Evolutionary conservation across 768 basidiomycete genomes (phyloP).

Genomic region (Albatrellus ellisii): DNA sequence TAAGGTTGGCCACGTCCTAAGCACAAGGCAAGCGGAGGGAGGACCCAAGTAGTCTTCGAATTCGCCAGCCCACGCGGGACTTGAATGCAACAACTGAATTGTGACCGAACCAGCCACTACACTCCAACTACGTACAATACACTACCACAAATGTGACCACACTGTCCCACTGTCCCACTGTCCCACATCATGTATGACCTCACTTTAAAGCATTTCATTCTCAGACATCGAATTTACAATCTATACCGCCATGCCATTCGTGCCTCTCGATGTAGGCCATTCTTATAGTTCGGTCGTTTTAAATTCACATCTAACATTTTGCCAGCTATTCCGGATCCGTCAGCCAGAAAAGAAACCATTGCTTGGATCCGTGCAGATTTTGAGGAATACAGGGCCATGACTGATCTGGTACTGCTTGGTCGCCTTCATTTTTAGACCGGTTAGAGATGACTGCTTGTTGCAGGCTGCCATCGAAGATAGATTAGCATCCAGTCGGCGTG

Average conservation of each 20-base stretch:
- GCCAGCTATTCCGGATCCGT: slow-evolving; percentile 49
- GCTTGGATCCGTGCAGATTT: slow-evolving; percentile 64
- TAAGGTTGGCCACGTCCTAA: not conserved
- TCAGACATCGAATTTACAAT: slow-evolving; percentile 43
- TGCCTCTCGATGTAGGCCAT: slow-evolving; percentile 43
- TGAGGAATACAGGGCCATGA: slow-evolving; percentile 43
- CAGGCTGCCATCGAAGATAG: slow-evolving; percentile 51
- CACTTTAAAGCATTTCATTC: slow-evolving; percentile 66
- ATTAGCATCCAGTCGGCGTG: slow-evolving; percentile 40
- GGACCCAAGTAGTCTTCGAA: no score
- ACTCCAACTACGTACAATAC: not conserved
- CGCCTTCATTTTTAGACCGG: slow-evolving; percentile 1
- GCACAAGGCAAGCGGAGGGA: slow-evolving; percentile 1
- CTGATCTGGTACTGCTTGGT: slow-evolving; percentile 37
- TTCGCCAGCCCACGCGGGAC: slow-evolving; percentile 7
- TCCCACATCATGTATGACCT: slow-evolving; percentile 8
- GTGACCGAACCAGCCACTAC: not conserved
- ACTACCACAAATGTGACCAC: not conserved
- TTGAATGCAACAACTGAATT: not conserved
- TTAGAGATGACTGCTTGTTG: not conserved
- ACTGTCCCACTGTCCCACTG: not conserved
- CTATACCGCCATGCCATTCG: slow-evolving; percentile 61
- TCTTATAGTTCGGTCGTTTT: slow-evolving; percentile 2
- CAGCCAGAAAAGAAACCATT: slow-evolving; percentile 51
- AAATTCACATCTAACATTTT: slow-evolving; percentile 1